Conservation (phyloP, 805 yeast genomes). For the Ogataea ganodermae region DNA sequence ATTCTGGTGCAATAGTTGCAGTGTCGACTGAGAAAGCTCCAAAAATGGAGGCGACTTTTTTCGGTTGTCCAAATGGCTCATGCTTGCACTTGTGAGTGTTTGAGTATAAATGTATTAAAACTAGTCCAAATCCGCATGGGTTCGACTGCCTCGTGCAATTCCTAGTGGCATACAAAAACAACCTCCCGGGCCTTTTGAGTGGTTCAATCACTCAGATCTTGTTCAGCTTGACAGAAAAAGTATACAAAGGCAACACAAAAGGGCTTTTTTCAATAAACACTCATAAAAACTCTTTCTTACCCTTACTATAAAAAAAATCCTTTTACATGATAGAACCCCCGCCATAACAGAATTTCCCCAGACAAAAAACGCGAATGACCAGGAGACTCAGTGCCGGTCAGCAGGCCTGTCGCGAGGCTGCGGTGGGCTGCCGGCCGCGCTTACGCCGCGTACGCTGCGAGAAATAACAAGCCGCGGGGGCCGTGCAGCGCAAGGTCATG, state of each 20-base stretch:
- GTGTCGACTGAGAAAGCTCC: slow-evolving; percentile 33
- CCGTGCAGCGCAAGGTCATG: slow-evolving; percentile 7
- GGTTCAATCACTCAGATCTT: slow-evolving; percentile 5
- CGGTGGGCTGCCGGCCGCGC: neutral
- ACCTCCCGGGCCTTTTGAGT: slow-evolving; percentile 1
- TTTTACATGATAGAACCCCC: slow-evolving; percentile 1
- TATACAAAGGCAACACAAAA: neutral
- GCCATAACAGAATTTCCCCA: slow-evolving; percentile 5
- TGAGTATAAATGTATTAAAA: neutral
- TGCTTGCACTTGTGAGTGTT: slow-evolving; percentile 9
- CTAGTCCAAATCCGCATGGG: slow-evolving; percentile 1
- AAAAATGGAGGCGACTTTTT: slow-evolving; percentile 34
- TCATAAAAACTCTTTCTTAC: neutral
- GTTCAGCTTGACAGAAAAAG: neutral
- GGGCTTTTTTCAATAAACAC: neutral
- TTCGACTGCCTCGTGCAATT: neutral
- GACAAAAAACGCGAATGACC: slow-evolving; percentile 7
- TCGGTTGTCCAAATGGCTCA: slow-evolving; percentile 27
- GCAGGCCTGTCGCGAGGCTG: neutral
- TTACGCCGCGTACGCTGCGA: neutral
- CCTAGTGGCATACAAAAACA: neutral
- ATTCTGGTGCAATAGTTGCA: slow-evolving; percentile 27
- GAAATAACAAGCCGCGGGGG: slow-evolving; percentile 3
- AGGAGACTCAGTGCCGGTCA: neutral
- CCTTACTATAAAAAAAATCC: neutral